Base-by-base conservation (phyloP, 2,329 filamentous ascomycete genomes). In the Trichoderma lentiforme region DNA sequence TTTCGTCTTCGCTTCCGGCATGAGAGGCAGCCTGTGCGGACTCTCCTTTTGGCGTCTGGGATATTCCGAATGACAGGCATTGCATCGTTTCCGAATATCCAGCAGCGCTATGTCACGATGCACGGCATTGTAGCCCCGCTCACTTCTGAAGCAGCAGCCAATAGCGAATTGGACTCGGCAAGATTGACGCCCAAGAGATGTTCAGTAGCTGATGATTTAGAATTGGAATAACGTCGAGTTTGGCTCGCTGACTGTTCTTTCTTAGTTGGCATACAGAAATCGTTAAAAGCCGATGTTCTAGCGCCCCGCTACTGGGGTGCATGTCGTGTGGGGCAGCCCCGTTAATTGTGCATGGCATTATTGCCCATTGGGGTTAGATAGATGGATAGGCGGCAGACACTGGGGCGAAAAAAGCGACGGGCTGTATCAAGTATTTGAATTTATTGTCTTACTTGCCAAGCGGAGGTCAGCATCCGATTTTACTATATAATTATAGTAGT, bases 1-100 rank as follows among this genome's bases (percentile, higher is more conserved):
- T 76, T 76, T 36, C 75, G 69, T 39, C 75, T 71, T 47, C 75
- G 61, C 62, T 72, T 73, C 39, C 75, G 72, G 60, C 75, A 76
- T 12, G 72, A 70, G 30, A 75, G 34, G 32, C 75, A 76, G 8
- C 74, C 75, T 26, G 75, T 76, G n/a, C 72, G 73, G 21, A 76
- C 75, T 30, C 75, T 73, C 53, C 74, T 72, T 57, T 74, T 75
- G 43, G 73, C 65, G 34, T 74, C 72, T 18, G 75, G 75, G 43
- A 70, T 73, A 39, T 69, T 67, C 28, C 75, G 72, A 47, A 71
- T 18, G 26, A 74, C 73, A 4, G 74, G 74, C 74, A 75, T 75
- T 28, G 63, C 32, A 57, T 47, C 18, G 30, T 36, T 36, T 61
- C 56, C 36, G 36, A 36, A 21, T 32, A 9, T 18, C n/a, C 21